Conservation (phyloP, 2,329 filamentous ascomycete species). For the Pseudogymnoascus sp. region DNA sequence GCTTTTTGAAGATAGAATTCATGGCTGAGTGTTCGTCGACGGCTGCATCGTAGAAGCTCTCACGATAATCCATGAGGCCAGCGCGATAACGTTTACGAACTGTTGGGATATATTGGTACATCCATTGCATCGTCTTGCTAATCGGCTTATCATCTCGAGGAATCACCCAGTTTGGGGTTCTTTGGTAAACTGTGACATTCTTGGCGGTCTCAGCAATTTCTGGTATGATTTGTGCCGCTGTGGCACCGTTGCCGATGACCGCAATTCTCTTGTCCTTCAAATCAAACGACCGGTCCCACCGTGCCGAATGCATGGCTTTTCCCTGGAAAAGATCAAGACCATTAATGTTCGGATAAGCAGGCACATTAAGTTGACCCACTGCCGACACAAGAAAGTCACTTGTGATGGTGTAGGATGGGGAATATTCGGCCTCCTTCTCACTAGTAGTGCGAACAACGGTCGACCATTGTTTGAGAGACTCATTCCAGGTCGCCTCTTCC, state of each 20-base stretch:
- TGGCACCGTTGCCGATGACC: slow-evolving; percentile 48
- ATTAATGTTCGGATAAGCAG: slow-evolving; percentile 19
- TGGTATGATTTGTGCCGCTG: slow-evolving; percentile 49
- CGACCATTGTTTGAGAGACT: slow-evolving; percentile 1
- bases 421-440: slow-evolving; percentile 10
- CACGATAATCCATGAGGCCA: slow-evolving; percentile 45
- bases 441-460: not conserved
- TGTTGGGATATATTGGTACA: slow-evolving; percentile 37
- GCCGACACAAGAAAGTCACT: slow-evolving; percentile 50
- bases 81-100: slow-evolving; percentile 42
- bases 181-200: slow-evolving; percentile 45
- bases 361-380: slow-evolving; percentile 9
- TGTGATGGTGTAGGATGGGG: slow-evolving; percentile 38
- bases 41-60: slow-evolving; percentile 34
- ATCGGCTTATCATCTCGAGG: slow-evolving; percentile 42
- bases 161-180: slow-evolving; percentile 50
- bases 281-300: slow-evolving; percentile 46
- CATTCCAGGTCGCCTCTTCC: slow-evolving; percentile 10
- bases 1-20: slow-evolving; percentile 31
- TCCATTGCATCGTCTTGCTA: slow-evolving; percentile 20
- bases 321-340: slow-evolving; percentile 21
- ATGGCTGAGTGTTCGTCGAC: not conserved
- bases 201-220: slow-evolving; percentile 42
- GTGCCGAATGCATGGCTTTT: slow-evolving; percentile 35
- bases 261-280: slow-evolving; percentile 43